A percentile compares a stretch with the other conserved stretches of the same genome.
These are phyloP conservation scores for Pseudogymnoascus sp. DNA, from an alignment of 2,329 filamentous ascomycete genomes.

Conservation along the genomic window DNA sequence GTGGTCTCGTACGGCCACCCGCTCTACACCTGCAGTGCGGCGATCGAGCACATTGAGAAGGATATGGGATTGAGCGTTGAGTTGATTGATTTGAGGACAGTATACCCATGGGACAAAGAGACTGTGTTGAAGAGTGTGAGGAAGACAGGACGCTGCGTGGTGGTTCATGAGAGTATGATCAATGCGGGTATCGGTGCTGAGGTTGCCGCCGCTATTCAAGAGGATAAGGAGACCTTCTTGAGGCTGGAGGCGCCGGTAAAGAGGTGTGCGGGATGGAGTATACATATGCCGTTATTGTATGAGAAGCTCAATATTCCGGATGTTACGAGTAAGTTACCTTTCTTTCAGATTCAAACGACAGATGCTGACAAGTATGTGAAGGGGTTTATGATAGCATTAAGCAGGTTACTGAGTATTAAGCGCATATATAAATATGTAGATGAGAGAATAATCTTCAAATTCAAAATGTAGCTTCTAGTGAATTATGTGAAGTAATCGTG, in stretches of 20 bases:
- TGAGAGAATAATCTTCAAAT: neutral
- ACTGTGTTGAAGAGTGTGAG: constrained; percentile 58
- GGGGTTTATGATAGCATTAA: constrained; percentile 31
- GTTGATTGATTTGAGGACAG: constrained; percentile 61
- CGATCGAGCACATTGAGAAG: constrained; percentile 59
- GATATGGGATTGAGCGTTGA: constrained; percentile 59
- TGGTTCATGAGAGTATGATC: constrained; percentile 70
- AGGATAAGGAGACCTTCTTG: constrained; percentile 53
- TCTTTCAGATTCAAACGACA: neutral
- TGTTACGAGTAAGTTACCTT: constrained; percentile 51
- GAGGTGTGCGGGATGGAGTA: constrained; percentile 62
- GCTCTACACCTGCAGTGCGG: constrained; percentile 58
- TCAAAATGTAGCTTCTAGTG: neutral
- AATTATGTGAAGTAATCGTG: no score
- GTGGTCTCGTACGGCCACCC: constrained; percentile 65
- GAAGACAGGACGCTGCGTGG: constrained; percentile 61
- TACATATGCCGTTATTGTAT: constrained; percentile 58
- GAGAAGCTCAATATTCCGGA: constrained; percentile 62
- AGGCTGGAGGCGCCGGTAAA: constrained; percentile 62
- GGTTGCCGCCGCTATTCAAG: constrained; percentile 64
- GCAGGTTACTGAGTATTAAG: constrained; percentile 25
- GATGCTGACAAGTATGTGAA: constrained; percentile 17
- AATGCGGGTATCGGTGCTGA: constrained; percentile 67
- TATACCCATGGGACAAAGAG: constrained; percentile 66
- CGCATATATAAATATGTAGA: neutral